A percentile compares a stretch with the other conserved stretches of the same genome.
phyloP scores from a whole-genome alignment of 352 stramenopile genomes.

The Globisporangium mamillatum region DNA sequence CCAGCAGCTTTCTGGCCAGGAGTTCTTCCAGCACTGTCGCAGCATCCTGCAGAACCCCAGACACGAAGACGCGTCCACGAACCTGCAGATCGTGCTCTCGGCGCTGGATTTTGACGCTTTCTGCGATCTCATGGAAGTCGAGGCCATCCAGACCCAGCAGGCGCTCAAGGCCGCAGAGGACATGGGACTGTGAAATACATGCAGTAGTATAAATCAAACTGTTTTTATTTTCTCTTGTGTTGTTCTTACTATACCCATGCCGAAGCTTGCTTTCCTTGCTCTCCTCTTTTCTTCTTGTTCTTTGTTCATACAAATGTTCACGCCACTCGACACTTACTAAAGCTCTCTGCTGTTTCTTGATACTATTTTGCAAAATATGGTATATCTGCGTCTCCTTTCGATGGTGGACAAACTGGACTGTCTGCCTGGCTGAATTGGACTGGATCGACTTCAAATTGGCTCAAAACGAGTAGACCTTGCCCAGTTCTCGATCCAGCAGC shows the following conservation, averaged over 20 bases:
- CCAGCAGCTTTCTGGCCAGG: slow-evolving; percentile 33
- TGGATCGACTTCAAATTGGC: slow-evolving; percentile 18
- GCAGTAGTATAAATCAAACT: neutral
- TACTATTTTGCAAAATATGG: slow-evolving; percentile 10
- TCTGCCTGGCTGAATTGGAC: slow-evolving; percentile 7
- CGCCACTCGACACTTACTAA: slow-evolving; percentile 6
- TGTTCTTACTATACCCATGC: slow-evolving; percentile 39
- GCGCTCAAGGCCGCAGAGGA: slow-evolving; percentile 50
- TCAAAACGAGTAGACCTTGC: slow-evolving; percentile 48
- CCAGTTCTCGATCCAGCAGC: slow-evolving; percentile 62
- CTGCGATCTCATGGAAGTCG: slow-evolving; percentile 46
- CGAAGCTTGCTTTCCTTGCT: slow-evolving; percentile 6
- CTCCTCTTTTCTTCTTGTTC: neutral
- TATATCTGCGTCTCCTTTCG: slow-evolving; percentile 17
- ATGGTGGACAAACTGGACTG: neutral
- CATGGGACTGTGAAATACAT: slow-evolving; percentile 41
- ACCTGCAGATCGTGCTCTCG: slow-evolving; percentile 46
- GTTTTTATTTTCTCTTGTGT: slow-evolving; percentile 13
- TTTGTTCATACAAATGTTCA: neutral
- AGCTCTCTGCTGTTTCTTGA: neutral
- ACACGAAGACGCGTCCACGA: slow-evolving; percentile 32
- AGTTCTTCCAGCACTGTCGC: slow-evolving; percentile 52
- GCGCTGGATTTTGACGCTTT: slow-evolving; percentile 58
- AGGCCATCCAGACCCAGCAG: slow-evolving; percentile 44
- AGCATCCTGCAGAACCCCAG: slow-evolving; percentile 28